These are phyloP conservation scores for Pythium volutum DNA, from an alignment of 352 stramenopile genomes.

Conservation along the genomic window DNA sequence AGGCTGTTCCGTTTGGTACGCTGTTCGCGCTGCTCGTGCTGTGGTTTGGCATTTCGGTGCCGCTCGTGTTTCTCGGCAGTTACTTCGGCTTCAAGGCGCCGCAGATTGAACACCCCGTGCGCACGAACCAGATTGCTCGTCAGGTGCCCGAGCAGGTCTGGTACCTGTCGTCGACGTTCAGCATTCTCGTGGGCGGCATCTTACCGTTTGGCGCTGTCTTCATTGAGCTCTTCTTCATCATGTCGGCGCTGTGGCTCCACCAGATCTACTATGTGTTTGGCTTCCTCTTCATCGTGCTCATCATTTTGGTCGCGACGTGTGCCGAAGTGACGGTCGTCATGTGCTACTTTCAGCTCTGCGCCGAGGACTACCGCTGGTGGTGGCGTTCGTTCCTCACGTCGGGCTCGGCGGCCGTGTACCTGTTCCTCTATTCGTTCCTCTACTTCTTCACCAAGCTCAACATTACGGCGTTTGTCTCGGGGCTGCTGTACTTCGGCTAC, in stretches of 20 bases:
- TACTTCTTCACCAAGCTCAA: conserved; percentile 99
- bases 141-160: conserved; percentile 94
- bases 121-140: conserved; percentile 89
- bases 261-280: conserved; percentile 99
- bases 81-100: conserved; percentile 95
- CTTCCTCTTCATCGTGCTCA: conserved; percentile 98
- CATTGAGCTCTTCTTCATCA: conserved; percentile 99
- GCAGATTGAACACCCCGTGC: conserved; percentile 86
- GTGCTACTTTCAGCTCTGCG: conserved; percentile 99
- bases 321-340: conserved; percentile 99
- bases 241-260: conserved; percentile 98
- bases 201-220: conserved; percentile 99
- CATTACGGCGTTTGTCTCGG: conserved; percentile 92
- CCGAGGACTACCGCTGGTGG: conserved; percentile 99
- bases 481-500: conserved; percentile 99
- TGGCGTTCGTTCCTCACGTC: conserved; percentile 96
- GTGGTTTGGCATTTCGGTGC: conserved; percentile 97
- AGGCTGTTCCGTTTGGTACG: conserved; percentile 95
- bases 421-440: conserved; percentile 99
- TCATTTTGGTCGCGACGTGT: conserved; percentile 98
- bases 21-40: conserved; percentile 96
- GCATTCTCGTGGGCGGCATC: conserved; percentile 96
- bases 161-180: conserved; percentile 95
- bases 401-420: conserved; percentile 94
- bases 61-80: conserved; percentile 97